A percentile compares a stretch with the other conserved stretches of the same genome.
phyloP scores from a whole-genome alignment of 1,139 yeast genomes.

The Saccharomycopsis crataegensis region DNA sequence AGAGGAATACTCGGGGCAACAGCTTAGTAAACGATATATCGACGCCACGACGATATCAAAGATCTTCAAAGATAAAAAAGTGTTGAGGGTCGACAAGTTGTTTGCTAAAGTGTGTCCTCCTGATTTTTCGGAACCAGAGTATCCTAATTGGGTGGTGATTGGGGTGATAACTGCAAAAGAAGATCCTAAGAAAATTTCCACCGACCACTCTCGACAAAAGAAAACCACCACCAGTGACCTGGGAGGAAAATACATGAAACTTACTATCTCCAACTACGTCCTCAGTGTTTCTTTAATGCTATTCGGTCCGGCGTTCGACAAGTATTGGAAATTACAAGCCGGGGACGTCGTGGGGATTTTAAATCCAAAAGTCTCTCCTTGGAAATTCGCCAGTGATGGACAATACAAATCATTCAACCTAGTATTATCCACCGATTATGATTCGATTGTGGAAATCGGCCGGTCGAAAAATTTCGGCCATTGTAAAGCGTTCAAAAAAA shows the following conservation, averaged over 20 bases:
- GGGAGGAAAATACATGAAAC: constrained; percentile 45
- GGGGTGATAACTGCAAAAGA: constrained; percentile 62
- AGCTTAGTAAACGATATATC: constrained; percentile 41
- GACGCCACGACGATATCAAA: constrained; percentile 29
- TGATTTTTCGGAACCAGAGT: constrained; percentile 56
- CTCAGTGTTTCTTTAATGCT: constrained; percentile 52
- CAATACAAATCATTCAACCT: constrained; percentile 40
- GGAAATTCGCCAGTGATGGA: constrained; percentile 29
- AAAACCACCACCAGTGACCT: not conserved
- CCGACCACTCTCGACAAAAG: constrained; percentile 25
- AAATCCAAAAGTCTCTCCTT: constrained; percentile 58
- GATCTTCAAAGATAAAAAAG: constrained; percentile 39
- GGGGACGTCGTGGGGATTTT: constrained; percentile 73
- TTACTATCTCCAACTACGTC: constrained; percentile 63
- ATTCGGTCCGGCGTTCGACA: constrained; percentile 60
- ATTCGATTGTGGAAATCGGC: constrained; percentile 66
- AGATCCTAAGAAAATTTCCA: constrained; percentile 39
- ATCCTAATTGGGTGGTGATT: constrained; percentile 66
- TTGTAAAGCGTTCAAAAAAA: constrained; percentile 44
- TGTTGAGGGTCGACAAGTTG: constrained; percentile 48
- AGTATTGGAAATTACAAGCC: constrained; percentile 61
- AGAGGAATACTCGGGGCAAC: constrained; percentile 31
- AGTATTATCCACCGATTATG: constrained; percentile 42
- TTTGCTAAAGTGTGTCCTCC: constrained; percentile 66
- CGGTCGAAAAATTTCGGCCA: constrained; percentile 59